Base-by-base conservation (phyloP, 352 stramenopile genomes). In the Globisporangium canariense region DNA sequence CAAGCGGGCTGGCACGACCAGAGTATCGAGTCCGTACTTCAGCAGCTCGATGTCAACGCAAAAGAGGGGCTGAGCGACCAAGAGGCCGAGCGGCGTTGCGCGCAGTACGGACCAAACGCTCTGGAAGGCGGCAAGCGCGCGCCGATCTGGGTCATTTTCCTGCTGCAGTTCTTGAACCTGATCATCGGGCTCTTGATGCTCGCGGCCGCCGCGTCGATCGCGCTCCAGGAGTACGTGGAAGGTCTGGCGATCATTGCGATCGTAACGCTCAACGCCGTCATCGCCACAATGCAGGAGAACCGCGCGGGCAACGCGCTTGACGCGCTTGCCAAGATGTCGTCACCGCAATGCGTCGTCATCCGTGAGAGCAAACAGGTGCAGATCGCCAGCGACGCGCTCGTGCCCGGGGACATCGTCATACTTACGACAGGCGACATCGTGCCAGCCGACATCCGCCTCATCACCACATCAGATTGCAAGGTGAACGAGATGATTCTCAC, bases 401-500 rank as follows among this genome's bases (percentile, higher is more conserved):
- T 88, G 55, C 67, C 69, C 58, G 91, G 86, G 50, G 79, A 85
- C 55, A 75, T 91, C 34, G 81, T 97, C 30, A 69, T 85, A 22
- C 79, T 97, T 2, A 70, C 77, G 20, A 92, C 87, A 16, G 93
- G 93, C 11, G 93, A 97, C 63, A 89, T 96, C 57, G 84, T 98
- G 25, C 88, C 90, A 0, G 76, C 86, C 5, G 93, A 98, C 70
- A 85, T 93, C 16, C 69, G 90, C 2, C 72, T 98, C 7, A 65
- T 93, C 13, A 73, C 84, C 40, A 92, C 86, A 46, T 83, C 78
- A 1, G 69, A 85, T 50, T 78, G 77, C 45, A 81, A 88, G 55
- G 76, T 97, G 11, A 94, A 98, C 63, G 90, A 98, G 81, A 96
- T 88, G 56, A 94, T 82, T 73, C 81, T 97, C 28, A 98, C 90